Evolutionary conservation across 768 basidiomycete species (phyloP), one percentile per base, ranked within the genome.

Genomic region (Phlebiopsis gigantea): DNA sequence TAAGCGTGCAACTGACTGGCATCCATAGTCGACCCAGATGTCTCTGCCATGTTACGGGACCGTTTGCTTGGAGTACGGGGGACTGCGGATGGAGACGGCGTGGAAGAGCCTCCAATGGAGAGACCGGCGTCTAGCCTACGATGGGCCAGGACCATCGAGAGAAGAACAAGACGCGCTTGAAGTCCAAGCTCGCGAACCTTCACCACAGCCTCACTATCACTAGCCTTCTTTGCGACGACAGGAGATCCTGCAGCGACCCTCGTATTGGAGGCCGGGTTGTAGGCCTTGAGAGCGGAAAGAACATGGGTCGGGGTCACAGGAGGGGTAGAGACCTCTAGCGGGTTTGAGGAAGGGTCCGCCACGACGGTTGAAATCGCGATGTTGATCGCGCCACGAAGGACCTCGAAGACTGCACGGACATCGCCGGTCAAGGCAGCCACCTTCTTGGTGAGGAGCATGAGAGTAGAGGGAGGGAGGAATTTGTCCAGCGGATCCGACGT

Each of bases 351-450:
- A 14, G 65, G 60, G 34, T 54, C 56, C 46, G 67, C 65, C 24
- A 70, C 72, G n/a, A 79, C 72, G 15, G 49, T 19, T 28, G 55
- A 55, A 12, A 59, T 17, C 0, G 85, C 83, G 14, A 85, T 70
- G 61, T 91, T 88, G 61, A 95, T 88, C 7, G 91, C 88, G 10
- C 85, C 81, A 28, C 90, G 81, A 9, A 91, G 76, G 12, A 93
- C 87, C 66, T 90, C 89, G 55, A 95, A 87, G 1, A 92, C 73
- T 24, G 80, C 82, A 41, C 92, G 77, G 8, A 93, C 88, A 63
- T 95, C 92, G 15, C 92, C 92, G 0, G 92, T 91, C 56, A 85
- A 76, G 1, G 87, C 79, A 4, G 92, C 90, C 19, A 93, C 74
- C 65, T 91, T 92, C 73, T 89, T 90, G 8, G 87, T 81, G 26